Evolutionary conservation across 768 basidiomycete species (phyloP).

Genomic region (Atractiella rhizophila): DNA sequence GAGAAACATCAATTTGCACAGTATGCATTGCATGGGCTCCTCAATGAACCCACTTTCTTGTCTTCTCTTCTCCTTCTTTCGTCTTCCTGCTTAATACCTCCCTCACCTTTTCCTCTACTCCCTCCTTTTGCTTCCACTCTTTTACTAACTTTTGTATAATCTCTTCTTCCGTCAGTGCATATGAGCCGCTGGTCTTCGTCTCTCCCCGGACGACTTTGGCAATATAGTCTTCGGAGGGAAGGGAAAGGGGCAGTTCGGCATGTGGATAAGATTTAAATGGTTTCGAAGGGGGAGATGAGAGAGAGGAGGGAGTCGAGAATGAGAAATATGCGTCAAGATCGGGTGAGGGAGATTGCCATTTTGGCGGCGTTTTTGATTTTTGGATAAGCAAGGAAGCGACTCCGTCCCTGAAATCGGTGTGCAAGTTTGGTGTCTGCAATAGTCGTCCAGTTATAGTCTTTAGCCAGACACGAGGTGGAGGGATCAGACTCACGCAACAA

Average conservation of each 20-base stretch:
- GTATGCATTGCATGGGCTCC: background rate
- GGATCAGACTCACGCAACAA: conserved; percentile 43
- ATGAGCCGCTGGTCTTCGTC: conserved; percentile 36
- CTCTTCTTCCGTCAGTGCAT: conserved; percentile 38
- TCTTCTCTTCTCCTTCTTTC: conserved; percentile 18
- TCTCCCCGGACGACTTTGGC: conserved; percentile 38
- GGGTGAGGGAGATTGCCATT: conserved; percentile 19
- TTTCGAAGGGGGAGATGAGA: conserved; percentile 13
- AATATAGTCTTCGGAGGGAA: conserved; percentile 60
- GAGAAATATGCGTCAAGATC: no score
- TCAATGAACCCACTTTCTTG: conserved; percentile 15
- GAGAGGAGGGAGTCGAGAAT: no score
- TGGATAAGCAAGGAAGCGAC: conserved; percentile 39
- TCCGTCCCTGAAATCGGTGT: conserved; percentile 58
- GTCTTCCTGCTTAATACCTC: conserved; percentile 53
- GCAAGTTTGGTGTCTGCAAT: conserved; percentile 37
- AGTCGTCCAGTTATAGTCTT: background rate
- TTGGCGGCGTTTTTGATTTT: conserved; percentile 22
- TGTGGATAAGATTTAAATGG: conserved; percentile 16
- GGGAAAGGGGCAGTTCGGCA: conserved; percentile 33
- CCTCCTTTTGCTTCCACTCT: conserved; percentile 30
- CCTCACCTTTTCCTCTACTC: conserved; percentile 46
- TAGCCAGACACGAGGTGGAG: background rate
- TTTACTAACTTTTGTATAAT: conserved; percentile 34
- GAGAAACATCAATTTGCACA: background rate